Evolutionary conservation across 148 eudicot species (phyloP).

Genomic region (Hydrangea macrophylla): DNA sequence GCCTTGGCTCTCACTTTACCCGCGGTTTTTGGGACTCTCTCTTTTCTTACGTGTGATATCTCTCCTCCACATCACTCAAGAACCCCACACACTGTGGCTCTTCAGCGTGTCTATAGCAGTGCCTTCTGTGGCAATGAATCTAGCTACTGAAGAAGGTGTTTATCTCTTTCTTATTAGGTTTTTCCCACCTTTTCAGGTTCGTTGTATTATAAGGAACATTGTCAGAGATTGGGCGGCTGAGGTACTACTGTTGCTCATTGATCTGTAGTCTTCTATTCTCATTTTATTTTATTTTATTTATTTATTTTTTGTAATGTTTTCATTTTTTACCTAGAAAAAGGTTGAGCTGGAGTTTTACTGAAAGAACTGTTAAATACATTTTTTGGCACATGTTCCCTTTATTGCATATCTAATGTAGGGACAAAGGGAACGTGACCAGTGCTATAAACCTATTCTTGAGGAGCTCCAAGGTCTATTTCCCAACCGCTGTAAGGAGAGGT

Average conservation of each 20-base stretch:
- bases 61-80: too few species aligned
- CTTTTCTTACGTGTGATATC: too few species aligned
- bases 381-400: neutral
- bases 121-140: neutral
- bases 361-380: neutral
- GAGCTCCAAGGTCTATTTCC: conserved; percentile 79
- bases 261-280: too few species aligned
- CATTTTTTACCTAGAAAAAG: neutral
- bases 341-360: neutral
- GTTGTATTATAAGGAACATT: conserved; percentile 87
- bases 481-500: conserved; percentile 60
- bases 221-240: conserved; percentile 97
- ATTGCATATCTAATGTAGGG: conserved; percentile 47
- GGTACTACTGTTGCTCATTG: conserved; percentile 40
- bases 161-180: neutral
- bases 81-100: too few species aligned
- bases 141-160: neutral
- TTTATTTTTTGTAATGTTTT: conserved; percentile 9
- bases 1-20: too few species aligned
- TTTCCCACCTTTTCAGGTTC: conserved; percentile 48
- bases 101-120: too few species aligned
- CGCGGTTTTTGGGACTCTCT: too few species aligned
- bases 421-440: conserved; percentile 85
- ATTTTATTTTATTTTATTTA: too few species aligned
- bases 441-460: conserved; percentile 86